Percentiles rank a stretch among this genome's conserved stretches.
These are phyloP conservation scores for Hypoxylon sp. DNA, from an alignment of 2,329 filamentous ascomycete species.

Conservation along the genomic window DNA sequence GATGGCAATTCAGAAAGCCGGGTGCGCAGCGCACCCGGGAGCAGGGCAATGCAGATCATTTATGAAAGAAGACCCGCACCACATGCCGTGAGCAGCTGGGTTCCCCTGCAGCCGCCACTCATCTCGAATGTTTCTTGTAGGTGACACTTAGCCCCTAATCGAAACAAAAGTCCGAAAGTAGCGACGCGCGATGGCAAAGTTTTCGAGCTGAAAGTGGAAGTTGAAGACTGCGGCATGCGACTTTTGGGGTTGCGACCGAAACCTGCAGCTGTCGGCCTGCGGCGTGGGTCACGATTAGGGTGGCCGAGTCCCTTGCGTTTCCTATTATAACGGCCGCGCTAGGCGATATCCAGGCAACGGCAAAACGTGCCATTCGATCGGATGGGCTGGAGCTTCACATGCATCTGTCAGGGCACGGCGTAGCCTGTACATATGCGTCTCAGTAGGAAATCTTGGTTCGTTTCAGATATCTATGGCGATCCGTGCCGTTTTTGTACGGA, in stretches of 20 bases:
- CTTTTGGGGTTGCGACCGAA: conserved; percentile 10
- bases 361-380: conserved; percentile 12
- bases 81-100: background rate
- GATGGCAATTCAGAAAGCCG: background rate
- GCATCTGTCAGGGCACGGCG: conserved; percentile 12
- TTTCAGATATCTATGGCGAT: conserved; percentile 4
- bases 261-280: conserved; percentile 13
- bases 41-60: conserved; percentile 14
- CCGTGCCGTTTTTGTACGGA: background rate
- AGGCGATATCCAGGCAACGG: background rate
- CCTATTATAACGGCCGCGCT: background rate
- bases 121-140: conserved; percentile 26
- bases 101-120: conserved; percentile 25
- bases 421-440: conserved; percentile 3
- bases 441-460: conserved; percentile 13
- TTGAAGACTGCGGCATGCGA: conserved; percentile 15
- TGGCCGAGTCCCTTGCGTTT: background rate
- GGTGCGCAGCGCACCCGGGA: background rate
- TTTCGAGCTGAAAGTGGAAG: conserved; percentile 10
- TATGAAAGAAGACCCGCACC: conserved; percentile 6
- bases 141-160: conserved; percentile 15
- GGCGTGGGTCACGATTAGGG: conserved; percentile 5
- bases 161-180: conserved; percentile 8
- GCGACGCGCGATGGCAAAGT: conserved; percentile 5
- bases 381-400: background rate